Percentiles rank a stretch among this genome's conserved stretches.
Conservation (phyloP, 1,139 yeast species). For the Pichia sp. region DNA sequence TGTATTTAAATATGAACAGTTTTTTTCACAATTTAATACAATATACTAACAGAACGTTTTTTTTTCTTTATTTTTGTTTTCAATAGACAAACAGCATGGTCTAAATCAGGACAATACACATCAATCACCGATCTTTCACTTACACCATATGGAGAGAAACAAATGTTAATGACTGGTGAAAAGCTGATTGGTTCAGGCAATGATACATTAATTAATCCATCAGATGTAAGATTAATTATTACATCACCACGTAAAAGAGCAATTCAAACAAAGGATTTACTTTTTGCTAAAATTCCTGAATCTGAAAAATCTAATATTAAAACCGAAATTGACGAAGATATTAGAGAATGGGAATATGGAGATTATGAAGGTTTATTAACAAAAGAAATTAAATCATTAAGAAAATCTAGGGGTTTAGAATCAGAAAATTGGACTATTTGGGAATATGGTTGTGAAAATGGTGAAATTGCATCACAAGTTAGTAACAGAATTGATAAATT, state of each 20-base stretch:
- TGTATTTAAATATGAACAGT: background rate
- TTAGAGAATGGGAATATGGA: slow-evolving; percentile 95
- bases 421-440: slow-evolving; percentile 72
- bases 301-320: slow-evolving; percentile 27
- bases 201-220: slow-evolving; percentile 57
- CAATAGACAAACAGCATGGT: slow-evolving; percentile 86
- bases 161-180: slow-evolving; percentile 70
- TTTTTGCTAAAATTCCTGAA: slow-evolving; percentile 32
- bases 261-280: slow-evolving; percentile 57
- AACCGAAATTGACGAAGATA: slow-evolving; percentile 51
- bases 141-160: slow-evolving; percentile 70
- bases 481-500: slow-evolving; percentile 63
- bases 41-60: background rate
- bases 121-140: slow-evolving; percentile 75
- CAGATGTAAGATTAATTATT: slow-evolving; percentile 54
- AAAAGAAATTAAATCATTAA: slow-evolving; percentile 52
- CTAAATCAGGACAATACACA: slow-evolving; percentile 86
- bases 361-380: slow-evolving; percentile 85
- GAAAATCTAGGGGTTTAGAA: slow-evolving; percentile 59
- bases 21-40: slow-evolving; percentile 28
- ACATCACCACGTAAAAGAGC: slow-evolving; percentile 83
- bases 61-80: too few relatives aligned
- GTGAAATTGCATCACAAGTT: slow-evolving; percentile 65
- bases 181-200: slow-evolving; percentile 53
- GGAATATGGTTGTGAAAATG: slow-evolving; percentile 90